phyloP scores from a whole-genome alignment of 1,284 basidiomycete species.

The Inonotus obliquus region DNA sequence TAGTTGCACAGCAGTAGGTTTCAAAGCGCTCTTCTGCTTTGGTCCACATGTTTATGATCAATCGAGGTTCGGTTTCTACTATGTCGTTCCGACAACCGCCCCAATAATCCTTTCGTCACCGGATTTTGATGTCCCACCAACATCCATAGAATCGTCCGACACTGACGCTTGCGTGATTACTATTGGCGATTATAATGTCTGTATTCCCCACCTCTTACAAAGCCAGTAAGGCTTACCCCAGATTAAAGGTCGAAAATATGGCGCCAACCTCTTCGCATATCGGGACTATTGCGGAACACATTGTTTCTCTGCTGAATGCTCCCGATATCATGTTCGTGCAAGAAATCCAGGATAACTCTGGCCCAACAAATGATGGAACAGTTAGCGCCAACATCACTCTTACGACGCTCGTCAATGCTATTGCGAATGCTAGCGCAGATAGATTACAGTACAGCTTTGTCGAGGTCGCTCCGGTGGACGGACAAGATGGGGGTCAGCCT shows the following conservation, averaged over 20 bases:
- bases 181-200: slow-evolving; percentile 58
- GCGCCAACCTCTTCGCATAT: slow-evolving; percentile 47
- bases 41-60: not conserved
- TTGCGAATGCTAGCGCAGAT: slow-evolving; percentile 32
- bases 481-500: slow-evolving; percentile 56
- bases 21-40: not conserved
- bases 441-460: slow-evolving; percentile 39
- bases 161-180: slow-evolving; percentile 44
- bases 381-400: slow-evolving; percentile 54
- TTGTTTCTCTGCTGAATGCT: slow-evolving; percentile 44
- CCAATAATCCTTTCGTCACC: slow-evolving; percentile 42
- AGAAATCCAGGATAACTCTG: slow-evolving; percentile 64
- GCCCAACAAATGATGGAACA: slow-evolving; percentile 49
- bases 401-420: slow-evolving; percentile 44
- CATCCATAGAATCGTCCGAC: slow-evolving; percentile 32
- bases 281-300: slow-evolving; percentile 48
- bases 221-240: not conserved
- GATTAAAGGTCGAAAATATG: slow-evolving; percentile 51
- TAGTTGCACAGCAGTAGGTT: slow-evolving; percentile 46
- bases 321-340: slow-evolving; percentile 63
- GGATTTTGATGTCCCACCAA: slow-evolving; percentile 31
- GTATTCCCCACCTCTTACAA: slow-evolving; percentile 1
- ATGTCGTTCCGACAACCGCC: slow-evolving; percentile 51
- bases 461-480: slow-evolving; percentile 49
- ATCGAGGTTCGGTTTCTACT: slow-evolving; percentile 48